Conservation (phyloP, 768 basidiomycete species). For the Amanita rimosa region DNA sequence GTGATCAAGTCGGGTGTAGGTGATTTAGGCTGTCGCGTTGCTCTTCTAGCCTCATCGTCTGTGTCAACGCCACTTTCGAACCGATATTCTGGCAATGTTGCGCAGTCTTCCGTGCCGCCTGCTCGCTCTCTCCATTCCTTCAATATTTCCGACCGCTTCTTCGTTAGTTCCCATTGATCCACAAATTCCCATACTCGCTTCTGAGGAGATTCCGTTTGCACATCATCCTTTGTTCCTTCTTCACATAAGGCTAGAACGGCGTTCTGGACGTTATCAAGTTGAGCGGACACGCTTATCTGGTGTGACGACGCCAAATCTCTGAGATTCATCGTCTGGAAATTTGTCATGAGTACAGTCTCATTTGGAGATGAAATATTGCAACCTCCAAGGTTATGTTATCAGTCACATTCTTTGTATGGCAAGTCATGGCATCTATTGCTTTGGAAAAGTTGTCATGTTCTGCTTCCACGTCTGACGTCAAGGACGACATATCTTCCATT, state of each 20-base stretch:
- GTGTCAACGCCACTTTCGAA: constrained; percentile 11
- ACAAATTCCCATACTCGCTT: constrained; percentile 64
- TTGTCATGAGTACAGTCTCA: neutral
- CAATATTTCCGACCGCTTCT: constrained; percentile 49
- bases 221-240: constrained; percentile 51
- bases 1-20: constrained; percentile 6
- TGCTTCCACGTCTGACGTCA: constrained; percentile 38
- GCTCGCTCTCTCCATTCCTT: constrained; percentile 27
- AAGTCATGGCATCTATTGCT: constrained; percentile 18
- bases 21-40: constrained; percentile 1
- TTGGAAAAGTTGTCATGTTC: constrained; percentile 41
- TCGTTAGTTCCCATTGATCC: constrained; percentile 64
- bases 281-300: constrained; percentile 25
- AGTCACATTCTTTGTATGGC: neutral
- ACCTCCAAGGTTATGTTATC: constrained; percentile 39
- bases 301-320: constrained; percentile 30
- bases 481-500: constrained; percentile 40
- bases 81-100: constrained; percentile 6
- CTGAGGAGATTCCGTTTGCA: constrained; percentile 58
- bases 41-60: constrained; percentile 14
- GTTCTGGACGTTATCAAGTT: constrained; percentile 37
- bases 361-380: neutral
- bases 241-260: constrained; percentile 40
- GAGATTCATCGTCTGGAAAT: constrained; percentile 29
- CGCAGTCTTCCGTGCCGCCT: neutral